Percentiles rank a stretch among this genome's conserved stretches.
Evolutionary conservation across 163 green algal genomes (phyloP).

Genomic region (Scenedesmus sp.): DNA sequence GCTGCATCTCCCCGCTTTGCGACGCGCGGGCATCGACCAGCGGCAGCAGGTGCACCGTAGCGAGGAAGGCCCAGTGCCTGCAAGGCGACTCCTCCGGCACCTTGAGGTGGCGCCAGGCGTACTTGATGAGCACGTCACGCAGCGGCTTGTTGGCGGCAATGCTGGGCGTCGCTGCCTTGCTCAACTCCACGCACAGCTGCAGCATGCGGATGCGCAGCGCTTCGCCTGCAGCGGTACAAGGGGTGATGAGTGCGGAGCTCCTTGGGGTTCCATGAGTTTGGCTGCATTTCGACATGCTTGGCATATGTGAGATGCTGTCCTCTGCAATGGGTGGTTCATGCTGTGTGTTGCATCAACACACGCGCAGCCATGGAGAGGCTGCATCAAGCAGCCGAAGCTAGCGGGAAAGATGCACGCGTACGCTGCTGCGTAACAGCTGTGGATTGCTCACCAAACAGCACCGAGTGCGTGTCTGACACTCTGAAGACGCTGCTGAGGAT

Average conservation of each 20-base stretch:
- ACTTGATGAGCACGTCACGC: slow-evolving; percentile 84
- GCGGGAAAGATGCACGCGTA: not conserved
- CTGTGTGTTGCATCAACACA: not conserved
- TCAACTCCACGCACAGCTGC: slow-evolving; percentile 61
- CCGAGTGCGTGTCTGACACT: slow-evolving; percentile 2
- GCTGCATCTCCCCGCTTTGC: slow-evolving; percentile 3
- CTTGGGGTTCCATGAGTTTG: not conserved
- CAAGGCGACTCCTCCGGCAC: slow-evolving; percentile 71
- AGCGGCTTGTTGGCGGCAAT: slow-evolving; percentile 28
- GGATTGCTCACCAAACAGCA: slow-evolving; percentile 37
- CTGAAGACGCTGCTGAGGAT: slow-evolving; percentile 42
- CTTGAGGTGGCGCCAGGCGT: slow-evolving; percentile 94
- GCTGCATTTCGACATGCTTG: not conserved
- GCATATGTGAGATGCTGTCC: no score
- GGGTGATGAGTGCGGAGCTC: not conserved
- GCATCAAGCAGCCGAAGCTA: not conserved
- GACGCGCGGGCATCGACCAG: not conserved
- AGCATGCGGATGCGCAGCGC: slow-evolving; percentile 66
- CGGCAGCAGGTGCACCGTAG: slow-evolving; percentile 37
- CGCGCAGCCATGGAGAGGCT: not conserved
- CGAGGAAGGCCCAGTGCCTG: slow-evolving; percentile 46
- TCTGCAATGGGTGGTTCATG: no score
- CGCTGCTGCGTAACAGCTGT: no score
- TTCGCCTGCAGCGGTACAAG: slow-evolving; percentile 47
- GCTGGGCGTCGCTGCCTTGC: slow-evolving; percentile 54